Base-by-base conservation (phyloP, 805 yeast species). In the Tetrapisispora arboricola region DNA sequence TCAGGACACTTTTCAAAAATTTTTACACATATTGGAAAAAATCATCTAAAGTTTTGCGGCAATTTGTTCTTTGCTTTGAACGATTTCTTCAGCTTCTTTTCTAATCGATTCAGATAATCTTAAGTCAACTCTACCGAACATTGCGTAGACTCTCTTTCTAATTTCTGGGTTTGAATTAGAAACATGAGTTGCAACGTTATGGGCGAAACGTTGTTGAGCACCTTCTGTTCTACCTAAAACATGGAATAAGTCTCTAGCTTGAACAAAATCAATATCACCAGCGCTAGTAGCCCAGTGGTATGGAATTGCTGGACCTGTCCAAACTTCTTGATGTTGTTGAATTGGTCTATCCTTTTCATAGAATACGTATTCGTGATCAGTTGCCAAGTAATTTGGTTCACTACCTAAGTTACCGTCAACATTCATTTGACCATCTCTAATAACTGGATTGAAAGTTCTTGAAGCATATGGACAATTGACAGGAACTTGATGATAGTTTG, bases 401-500 rank as follows among this genome's bases (percentile, higher is more conserved):
- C 73, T 65, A 31, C 94, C 94, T 57, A 80, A 73, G 67, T 85
- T 85, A 41, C 80, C 82, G 51, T 74, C 69, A 21, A 76, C 75
- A 42, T 59, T 59, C 87, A 80, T 79, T 35, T 78, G 73, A 63
- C 95, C 95, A 60, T 85, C 95, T 67, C 95, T 76, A 52, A 79
- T 73, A 53, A 77, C 79, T 22, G 95, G 95, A 51, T 74, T 72
- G 59, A 72, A 75, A 9, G 71, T 67, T 40, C 64, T 64, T 3
- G 72, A 63, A 20, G 74, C 76, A 46, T 72, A 66, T 43, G 95
- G 95, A 63, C 94, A 82, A 62, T 85, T 85, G 52, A 84, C 87
- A n/a, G 95, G 95, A 43, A 85, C 80, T 64, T 83, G 90, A 36
- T 74, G 72, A 64, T 80, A 85, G 67, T 85, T 83, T 30, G 76